A percentile compares a stretch with the other conserved stretches of the same genome.
phyloP scores from a whole-genome alignment of 2,329 filamentous ascomycete species.

The Pseudogymnoascus sp. region DNA sequence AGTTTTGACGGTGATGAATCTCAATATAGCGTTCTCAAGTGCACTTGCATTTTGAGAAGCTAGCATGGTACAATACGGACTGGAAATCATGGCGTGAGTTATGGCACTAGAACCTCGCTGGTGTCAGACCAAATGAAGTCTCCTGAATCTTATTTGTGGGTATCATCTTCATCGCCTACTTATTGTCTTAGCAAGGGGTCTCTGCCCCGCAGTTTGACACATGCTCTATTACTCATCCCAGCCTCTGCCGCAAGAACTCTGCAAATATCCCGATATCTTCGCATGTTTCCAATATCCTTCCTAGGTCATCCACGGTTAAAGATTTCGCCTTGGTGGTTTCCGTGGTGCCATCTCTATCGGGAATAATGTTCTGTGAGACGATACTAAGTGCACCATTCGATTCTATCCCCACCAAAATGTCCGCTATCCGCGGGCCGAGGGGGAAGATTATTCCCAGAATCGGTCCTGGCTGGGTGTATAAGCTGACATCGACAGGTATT shows the following conservation, averaged over 20 bases:
- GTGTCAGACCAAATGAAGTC: not conserved
- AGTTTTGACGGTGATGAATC: not conserved
- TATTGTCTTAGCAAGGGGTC: not conserved
- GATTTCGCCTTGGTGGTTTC: constrained; percentile 13
- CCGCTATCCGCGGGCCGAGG: constrained; percentile 21
- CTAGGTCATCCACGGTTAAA: constrained; percentile 31
- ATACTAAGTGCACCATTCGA: constrained; percentile 26
- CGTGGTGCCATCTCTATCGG: constrained; percentile 15
- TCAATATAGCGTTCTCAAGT: not conserved
- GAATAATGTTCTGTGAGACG: constrained; percentile 25
- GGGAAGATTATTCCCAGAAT: constrained; percentile 26
- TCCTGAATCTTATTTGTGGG: not conserved
- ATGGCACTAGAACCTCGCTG: not conserved
- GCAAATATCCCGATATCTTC: constrained; percentile 45
- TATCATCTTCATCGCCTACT: constrained; percentile 3
- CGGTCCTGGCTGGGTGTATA: constrained; percentile 25
- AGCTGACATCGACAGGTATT: constrained; percentile 23
- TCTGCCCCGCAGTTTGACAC: not conserved
- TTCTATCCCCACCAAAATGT: constrained; percentile 28
- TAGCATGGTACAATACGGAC: not conserved
- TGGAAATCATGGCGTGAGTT: not conserved
- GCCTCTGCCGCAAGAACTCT: constrained; percentile 38
- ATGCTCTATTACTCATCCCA: constrained; percentile 16
- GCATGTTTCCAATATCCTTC: constrained; percentile 37
- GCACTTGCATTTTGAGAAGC: not conserved